Conservation (phyloP, 257 asterid genomes). For the Paulownia fortunei region DNA sequence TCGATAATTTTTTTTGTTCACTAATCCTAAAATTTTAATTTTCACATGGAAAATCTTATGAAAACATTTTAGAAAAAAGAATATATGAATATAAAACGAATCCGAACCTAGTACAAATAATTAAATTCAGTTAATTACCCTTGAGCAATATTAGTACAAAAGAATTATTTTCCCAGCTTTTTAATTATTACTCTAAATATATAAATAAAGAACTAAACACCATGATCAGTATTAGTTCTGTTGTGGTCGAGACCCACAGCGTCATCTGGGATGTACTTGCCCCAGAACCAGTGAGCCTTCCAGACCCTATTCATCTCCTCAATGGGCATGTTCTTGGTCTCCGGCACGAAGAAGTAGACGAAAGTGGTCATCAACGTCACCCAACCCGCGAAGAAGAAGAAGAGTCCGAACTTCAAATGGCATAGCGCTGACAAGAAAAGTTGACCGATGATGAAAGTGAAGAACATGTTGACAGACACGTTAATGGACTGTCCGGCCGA, state of each 20-base stretch:
- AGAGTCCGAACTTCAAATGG: constrained; percentile 51
- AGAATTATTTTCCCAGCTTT: too few relatives aligned
- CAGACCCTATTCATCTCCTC: constrained; percentile 60
- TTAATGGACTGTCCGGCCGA: constrained; percentile 59
- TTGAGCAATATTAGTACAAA: too few relatives aligned
- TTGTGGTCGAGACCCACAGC: constrained; percentile 48
- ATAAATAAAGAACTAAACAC: neutral
- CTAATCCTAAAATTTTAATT: too few relatives aligned
- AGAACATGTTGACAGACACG: constrained; percentile 53
- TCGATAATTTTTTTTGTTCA: too few relatives aligned
- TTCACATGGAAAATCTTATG: too few relatives aligned
- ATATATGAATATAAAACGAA: too few relatives aligned
- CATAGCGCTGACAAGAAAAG: constrained; percentile 50
- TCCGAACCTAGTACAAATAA: too few relatives aligned
- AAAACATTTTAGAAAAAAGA: too few relatives aligned
- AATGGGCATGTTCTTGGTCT: constrained; percentile 56
- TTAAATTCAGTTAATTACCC: too few relatives aligned
- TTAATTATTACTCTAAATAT: too few relatives aligned
- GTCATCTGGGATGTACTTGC: constrained; percentile 49
- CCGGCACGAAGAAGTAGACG: constrained; percentile 52
- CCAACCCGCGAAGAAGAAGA: constrained; percentile 55
- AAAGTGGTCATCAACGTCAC: constrained; percentile 48
- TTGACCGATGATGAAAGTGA: constrained; percentile 57
- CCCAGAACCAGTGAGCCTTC: constrained; percentile 67
- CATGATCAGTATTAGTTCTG: neutral